Evolutionary conservation across 805 yeast species (phyloP), one percentile per base, ranked within the genome.

Genomic region (Ascoidea tarda): DNA sequence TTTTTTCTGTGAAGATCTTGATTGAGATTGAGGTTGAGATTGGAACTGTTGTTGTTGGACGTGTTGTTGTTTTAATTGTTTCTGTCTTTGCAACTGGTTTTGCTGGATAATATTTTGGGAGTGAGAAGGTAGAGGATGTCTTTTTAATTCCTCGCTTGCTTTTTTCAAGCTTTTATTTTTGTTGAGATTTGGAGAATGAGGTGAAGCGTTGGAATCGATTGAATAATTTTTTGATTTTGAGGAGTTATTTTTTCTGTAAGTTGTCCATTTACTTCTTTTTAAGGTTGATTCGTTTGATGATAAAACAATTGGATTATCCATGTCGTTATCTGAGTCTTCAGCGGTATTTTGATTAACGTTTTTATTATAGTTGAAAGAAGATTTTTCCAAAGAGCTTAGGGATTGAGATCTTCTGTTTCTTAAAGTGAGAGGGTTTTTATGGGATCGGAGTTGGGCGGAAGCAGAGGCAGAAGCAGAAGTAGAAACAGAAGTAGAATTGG

Each of bases 191-290:
- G 49, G 32, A 46, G 33, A n/a, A 14, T 46, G 16, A 31, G 14
- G 16, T 5, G n/a, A 10, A 6, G n/a, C 46, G n/a, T 33, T 31
- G n/a, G 50, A 28, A 16, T 8, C 31, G 14, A 38, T 38, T 10
- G 14, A 38, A 38, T 38, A 8, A 38, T 8, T 38, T 32, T 10
- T 49, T 28, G 52, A 49, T 31, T 16, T 48, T 44, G 49, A 50
- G 28, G 52, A 51, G 65, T 59, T 55, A 70, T 71, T 62, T 71
- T 66, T 56, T 56, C 77, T 68, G 59, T 76, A 76, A 0, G 79
- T 73, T 33, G 76, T 70, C 71, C 79, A 75, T 58, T 73, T 68
- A 54, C 76, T 69, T 61, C 81, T 70, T 58, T 68, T 73, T 47
- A 69, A 56, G 0, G 70, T 62, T 5, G 66, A 69, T 52, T 12